Conservation (phyloP, 345 rosid species). For the Geranium rotundifolium region DNA sequence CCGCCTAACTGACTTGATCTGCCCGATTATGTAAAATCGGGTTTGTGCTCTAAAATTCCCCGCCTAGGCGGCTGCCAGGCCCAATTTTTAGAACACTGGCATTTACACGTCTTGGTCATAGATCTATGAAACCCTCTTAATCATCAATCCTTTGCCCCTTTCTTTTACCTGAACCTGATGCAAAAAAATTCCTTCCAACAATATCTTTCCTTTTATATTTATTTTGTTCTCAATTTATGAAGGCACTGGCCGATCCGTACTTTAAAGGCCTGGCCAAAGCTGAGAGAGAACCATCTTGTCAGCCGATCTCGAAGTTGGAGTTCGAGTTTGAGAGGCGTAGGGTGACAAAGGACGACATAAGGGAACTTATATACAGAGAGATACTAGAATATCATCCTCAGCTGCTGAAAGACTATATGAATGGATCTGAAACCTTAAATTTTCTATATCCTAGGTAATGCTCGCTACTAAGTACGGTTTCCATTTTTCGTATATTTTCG, state of each 20-base stretch:
- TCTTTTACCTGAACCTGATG: no score
- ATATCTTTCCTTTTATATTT: not conserved
- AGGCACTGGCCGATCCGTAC: constrained; percentile 96
- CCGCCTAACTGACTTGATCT: no score
- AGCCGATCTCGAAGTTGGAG: constrained; percentile 78
- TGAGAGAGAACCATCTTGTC: constrained; percentile 94
- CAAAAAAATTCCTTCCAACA: no score
- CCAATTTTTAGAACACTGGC: no score
- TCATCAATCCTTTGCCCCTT: no score
- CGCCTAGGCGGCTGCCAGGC: no score
- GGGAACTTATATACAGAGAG: constrained; percentile 77
- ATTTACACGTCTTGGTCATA: no score
- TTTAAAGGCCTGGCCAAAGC: constrained; percentile 80
- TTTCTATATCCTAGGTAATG: constrained; percentile 93
- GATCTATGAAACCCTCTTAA: no score
- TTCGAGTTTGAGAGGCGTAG: constrained; percentile 95
- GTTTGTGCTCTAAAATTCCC: no score
- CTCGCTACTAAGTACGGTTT: constrained; percentile 5
- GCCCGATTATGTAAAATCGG: no score
- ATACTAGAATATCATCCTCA: constrained; percentile 65
- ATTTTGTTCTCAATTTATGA: constrained; percentile 5
- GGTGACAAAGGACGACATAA: constrained; percentile 76
- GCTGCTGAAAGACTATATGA: constrained; percentile 46
- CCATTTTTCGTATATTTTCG: not conserved
- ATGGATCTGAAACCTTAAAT: constrained; percentile 61